Evolutionary conservation across 2,329 filamentous ascomycete genomes (phyloP).

Genomic region (Ceratocystis papillata): DNA sequence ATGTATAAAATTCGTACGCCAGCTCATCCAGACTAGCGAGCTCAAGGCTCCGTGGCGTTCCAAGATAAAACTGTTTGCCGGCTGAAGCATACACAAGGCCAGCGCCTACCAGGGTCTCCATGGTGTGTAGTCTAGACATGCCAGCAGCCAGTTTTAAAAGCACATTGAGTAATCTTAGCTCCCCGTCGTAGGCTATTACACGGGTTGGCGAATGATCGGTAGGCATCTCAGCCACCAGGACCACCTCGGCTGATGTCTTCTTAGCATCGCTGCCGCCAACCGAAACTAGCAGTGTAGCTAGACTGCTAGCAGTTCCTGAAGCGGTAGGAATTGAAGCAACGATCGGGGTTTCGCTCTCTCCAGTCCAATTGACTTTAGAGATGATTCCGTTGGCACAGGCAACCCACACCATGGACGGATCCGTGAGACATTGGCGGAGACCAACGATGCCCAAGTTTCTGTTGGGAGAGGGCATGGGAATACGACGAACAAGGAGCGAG

Average conservation of each 20-base stretch:
- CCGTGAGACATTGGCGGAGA: constrained; percentile 33
- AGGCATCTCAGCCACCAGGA: constrained; percentile 37
- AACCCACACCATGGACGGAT: constrained; percentile 46
- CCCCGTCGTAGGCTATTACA: constrained; percentile 21
- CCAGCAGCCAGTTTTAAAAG: constrained; percentile 18
- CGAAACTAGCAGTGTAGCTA: constrained; percentile 36
- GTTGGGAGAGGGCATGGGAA: constrained; percentile 40
- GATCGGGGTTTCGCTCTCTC: constrained; percentile 19
- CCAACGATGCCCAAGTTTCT: constrained; percentile 32
- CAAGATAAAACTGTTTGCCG: constrained; percentile 34
- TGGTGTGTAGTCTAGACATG: constrained; percentile 19
- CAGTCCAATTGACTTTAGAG: constrained; percentile 49
- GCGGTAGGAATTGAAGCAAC: constrained; percentile 26
- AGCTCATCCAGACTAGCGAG: constrained; percentile 28
- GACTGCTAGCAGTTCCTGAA: constrained; percentile 38
- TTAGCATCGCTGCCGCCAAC: constrained; percentile 27
- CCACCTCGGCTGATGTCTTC: constrained; percentile 35
- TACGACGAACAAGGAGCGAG: constrained; percentile 66
- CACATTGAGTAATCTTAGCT: constrained; percentile 20
- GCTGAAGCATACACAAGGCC: constrained; percentile 27
- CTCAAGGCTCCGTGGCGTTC: constrained; percentile 27
- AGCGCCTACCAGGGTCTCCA: constrained; percentile 14
- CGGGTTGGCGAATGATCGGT: constrained; percentile 15
- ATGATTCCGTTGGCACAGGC: constrained; percentile 48
- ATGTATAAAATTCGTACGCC: constrained; percentile 38